Conservation (phyloP, 2,329 filamentous ascomycete genomes). For the Aspergillus luchuensis region DNA sequence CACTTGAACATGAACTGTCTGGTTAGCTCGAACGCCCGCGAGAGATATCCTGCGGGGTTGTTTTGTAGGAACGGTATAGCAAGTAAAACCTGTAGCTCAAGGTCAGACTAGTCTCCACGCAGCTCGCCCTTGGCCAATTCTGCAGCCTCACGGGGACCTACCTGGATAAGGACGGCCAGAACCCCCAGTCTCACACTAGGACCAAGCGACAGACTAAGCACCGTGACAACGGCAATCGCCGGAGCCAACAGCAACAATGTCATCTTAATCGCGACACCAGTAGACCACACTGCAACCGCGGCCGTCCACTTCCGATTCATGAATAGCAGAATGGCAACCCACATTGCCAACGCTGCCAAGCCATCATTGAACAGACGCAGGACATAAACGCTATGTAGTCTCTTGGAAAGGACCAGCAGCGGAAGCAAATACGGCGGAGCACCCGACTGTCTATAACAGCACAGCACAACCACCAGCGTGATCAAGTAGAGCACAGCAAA, state of each 20-base stretch:
- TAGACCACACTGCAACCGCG: constrained; percentile 71
- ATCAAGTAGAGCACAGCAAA: constrained; percentile 79
- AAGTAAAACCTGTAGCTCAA: constrained; percentile 49
- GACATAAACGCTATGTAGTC: constrained; percentile 90
- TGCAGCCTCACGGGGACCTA: constrained; percentile 41
- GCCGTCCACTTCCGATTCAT: constrained; percentile 74
- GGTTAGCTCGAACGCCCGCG: constrained; percentile 85
- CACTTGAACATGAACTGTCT: constrained; percentile 93
- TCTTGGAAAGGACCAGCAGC: constrained; percentile 83
- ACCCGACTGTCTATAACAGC: constrained; percentile 64
- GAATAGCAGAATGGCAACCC: constrained; percentile 75
- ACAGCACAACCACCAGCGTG: constrained; percentile 74
- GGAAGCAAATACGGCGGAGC: constrained; percentile 82
- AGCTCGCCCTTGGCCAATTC: neutral
- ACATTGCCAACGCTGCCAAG: constrained; percentile 81
- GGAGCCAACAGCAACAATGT: constrained; percentile 80
- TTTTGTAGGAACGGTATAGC: constrained; percentile 67
- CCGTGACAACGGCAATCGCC: constrained; percentile 73
- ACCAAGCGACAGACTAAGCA: constrained; percentile 70
- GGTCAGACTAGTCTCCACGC: constrained; percentile 2
- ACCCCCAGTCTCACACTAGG: constrained; percentile 68
- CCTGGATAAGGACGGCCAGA: constrained; percentile 76
- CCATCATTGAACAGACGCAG: constrained; percentile 95
- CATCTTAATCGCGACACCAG: constrained; percentile 94
- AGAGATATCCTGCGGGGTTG: constrained; percentile 71